Conservation (phyloP, 208 protist species). For the Leishmania major region DNA sequence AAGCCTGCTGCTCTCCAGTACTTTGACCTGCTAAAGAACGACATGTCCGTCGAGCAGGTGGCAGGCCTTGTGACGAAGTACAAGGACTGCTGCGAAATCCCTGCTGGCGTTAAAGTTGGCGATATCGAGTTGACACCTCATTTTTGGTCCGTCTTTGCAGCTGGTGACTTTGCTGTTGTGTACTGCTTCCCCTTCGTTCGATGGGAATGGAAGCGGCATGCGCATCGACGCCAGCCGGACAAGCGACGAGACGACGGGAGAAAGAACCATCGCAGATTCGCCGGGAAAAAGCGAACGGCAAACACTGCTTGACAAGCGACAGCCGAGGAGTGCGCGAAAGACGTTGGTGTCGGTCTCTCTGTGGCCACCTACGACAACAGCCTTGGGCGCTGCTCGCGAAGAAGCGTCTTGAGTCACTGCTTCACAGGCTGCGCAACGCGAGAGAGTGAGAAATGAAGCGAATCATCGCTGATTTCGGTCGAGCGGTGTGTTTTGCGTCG, state of each 20-base stretch:
- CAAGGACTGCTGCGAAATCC: constrained; percentile 41
- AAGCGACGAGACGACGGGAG: background rate
- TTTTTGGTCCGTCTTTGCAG: constrained; percentile 72
- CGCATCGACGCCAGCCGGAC: background rate
- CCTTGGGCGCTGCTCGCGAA: background rate
- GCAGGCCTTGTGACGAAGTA: constrained; percentile 43
- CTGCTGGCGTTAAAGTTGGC: constrained; percentile 37
- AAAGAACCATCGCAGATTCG: background rate
- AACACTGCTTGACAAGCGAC: background rate
- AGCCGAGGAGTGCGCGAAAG: background rate
- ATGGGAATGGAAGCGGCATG: constrained; percentile 27
- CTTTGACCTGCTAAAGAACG: constrained; percentile 46
- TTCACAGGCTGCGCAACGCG: background rate
- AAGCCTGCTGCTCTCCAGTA: constrained; percentile 31
- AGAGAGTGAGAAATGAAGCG: background rate
- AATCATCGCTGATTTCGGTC: background rate
- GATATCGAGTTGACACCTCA: constrained; percentile 39
- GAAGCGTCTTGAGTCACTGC: background rate
- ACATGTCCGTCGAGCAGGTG: constrained; percentile 50
- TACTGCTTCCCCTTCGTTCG: constrained; percentile 67
- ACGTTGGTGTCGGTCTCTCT: background rate
- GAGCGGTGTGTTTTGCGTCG: background rate
- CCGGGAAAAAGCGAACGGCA: constrained; percentile 18
- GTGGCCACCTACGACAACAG: too few species aligned
- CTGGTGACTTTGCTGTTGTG: constrained; percentile 54